Evolutionary conservation across 352 stramenopile species (phyloP), one percentile per base, ranked within the genome.

Genomic region (Phytophthora niederhauseri): DNA sequence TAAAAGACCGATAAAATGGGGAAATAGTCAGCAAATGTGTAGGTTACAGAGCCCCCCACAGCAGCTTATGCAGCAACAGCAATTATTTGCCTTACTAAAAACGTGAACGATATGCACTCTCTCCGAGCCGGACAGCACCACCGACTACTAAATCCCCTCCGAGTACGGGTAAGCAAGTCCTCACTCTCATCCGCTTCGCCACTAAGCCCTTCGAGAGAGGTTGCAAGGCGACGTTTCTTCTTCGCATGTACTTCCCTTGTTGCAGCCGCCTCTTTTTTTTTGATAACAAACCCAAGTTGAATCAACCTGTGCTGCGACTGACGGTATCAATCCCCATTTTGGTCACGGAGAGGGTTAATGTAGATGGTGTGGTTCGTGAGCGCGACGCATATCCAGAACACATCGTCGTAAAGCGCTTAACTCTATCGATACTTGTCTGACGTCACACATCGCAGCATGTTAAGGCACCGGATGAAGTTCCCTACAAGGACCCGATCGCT

Each of bases 231-330:
- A n/a, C 17, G 15, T n/a, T 19, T n/a, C 38, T 46, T 46, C 38
- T 46, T 46, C 14, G 38, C 38, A 17, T 41, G 22, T 62, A 62
- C 56, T 62, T 62, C 56, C 41, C 56, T 17, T 54, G 43, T 14
- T 24, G 20, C 9, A 59, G n/a, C 0, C 53, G 53, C 6, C 56
- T 43, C 26, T 54, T 62, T 38, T 54, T 3, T 34, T 62, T 62
- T n/a, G 26, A 62, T 1, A 2, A 26, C 45, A 6, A 20, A 19
- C 17, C 52, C 52, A 9, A 48, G 17, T 12, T 46, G 15, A 15
- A 62, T 62, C 6, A 62, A 43, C 56, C 45, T 54, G 17, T 62
- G 6, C n/a, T 62, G 41, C 11, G 41, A 45, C 17, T 19, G 56
- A 15, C 41, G 17, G 15, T 62, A 62, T 22, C 20, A 53, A 24